Conservation (phyloP, 495 filamentous ascomycete species). For the Penicillium soppii region DNA sequence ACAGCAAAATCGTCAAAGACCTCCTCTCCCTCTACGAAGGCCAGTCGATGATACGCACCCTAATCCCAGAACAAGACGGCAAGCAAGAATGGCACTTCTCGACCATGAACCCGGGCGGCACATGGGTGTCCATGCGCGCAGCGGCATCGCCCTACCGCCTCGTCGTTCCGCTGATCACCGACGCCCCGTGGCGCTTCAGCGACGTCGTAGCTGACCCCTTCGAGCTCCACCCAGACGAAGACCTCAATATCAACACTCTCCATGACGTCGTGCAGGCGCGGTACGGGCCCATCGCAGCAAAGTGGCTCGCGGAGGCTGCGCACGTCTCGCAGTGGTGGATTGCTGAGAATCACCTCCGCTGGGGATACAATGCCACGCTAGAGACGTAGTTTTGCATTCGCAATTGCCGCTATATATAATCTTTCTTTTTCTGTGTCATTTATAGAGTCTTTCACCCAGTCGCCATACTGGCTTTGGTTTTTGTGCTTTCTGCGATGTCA, state of each 20-base stretch:
- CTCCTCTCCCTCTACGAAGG: conserved; percentile 41
- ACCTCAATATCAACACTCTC: conserved; percentile 21
- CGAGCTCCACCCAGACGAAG: conserved; percentile 19
- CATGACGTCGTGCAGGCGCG: conserved; percentile 19
- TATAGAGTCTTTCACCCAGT: not conserved
- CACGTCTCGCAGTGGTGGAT: conserved; percentile 36
- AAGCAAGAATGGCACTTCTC: conserved; percentile 40
- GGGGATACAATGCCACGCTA: conserved; percentile 12
- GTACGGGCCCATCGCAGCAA: conserved; percentile 26
- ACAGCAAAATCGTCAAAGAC: conserved; percentile 23
- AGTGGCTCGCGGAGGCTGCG: conserved; percentile 38
- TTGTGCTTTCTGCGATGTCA: not conserved
- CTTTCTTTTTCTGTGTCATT: not conserved
- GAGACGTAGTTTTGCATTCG: not conserved
- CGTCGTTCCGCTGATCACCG: conserved; percentile 34
- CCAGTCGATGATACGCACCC: conserved; percentile 35
- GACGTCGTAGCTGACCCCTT: conserved; percentile 30
- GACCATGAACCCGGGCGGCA: conserved; percentile 42
- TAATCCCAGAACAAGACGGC: conserved; percentile 14
- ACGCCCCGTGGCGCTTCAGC: conserved; percentile 35
- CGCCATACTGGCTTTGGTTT: not conserved
- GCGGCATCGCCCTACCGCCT: conserved; percentile 34
- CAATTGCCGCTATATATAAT: not conserved
- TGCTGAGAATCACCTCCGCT: conserved; percentile 24
- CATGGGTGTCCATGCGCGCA: conserved; percentile 33